Percentiles rank a stretch among this genome's conserved stretches.
Conservation (phyloP, 768 basidiomycete species). For the Chalciporus pseudorubinellus region DNA sequence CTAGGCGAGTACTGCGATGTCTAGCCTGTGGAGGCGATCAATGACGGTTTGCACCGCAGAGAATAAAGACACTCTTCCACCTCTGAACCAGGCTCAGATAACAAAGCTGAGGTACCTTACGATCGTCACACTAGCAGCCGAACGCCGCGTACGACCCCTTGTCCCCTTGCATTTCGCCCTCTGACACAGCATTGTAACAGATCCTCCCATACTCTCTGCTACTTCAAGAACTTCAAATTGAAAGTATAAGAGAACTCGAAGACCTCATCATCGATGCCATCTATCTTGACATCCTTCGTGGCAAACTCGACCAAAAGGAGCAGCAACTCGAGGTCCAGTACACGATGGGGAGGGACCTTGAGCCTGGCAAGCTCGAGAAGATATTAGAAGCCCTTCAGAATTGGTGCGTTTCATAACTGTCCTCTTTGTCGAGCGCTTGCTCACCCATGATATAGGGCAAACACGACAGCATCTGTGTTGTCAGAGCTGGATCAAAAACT, state of each 20-base stretch:
- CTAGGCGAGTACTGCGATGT: constrained; percentile 48
- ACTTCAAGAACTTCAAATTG: constrained; percentile 66
- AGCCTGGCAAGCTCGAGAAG: constrained; percentile 62
- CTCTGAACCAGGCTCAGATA: constrained; percentile 68
- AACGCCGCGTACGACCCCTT: constrained; percentile 61
- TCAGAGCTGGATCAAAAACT: constrained; percentile 72
- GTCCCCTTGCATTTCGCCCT: not conserved
- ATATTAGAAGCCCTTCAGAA: constrained; percentile 60
- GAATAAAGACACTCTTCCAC: constrained; percentile 62
- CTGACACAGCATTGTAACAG: constrained; percentile 35
- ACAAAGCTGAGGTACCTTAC: constrained; percentile 92
- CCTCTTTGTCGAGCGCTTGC: not conserved
- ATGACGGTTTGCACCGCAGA: constrained; percentile 40
- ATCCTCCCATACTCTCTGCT: constrained; percentile 81
- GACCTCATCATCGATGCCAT: constrained; percentile 97
- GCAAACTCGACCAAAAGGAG: constrained; percentile 91
- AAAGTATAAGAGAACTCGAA: constrained; percentile 84
- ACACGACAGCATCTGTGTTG: constrained; percentile 69
- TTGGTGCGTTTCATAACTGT: constrained; percentile 48
- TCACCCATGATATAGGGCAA: constrained; percentile 48
- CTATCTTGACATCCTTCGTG: constrained; percentile 85
- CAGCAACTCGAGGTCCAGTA: constrained; percentile 89
- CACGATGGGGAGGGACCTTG: constrained; percentile 90
- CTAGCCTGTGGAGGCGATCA: not conserved
- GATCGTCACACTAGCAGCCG: constrained; percentile 77